phyloP scores from a whole-genome alignment of 768 basidiomycete genomes.

The Leccinum barrowsii region DNA sequence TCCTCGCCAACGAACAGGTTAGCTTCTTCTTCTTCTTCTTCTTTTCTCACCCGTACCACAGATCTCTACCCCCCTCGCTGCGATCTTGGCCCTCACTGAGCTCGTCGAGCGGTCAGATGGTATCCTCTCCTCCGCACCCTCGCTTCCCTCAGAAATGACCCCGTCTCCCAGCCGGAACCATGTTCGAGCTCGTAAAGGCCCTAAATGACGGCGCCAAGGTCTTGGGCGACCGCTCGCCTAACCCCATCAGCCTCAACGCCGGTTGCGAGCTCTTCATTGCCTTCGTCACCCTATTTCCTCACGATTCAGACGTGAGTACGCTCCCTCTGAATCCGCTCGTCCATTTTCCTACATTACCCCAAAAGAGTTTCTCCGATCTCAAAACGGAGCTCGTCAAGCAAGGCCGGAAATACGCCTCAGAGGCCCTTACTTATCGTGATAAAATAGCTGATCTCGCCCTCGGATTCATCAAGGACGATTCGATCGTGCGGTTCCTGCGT shows the following conservation, averaged over 20 bases:
- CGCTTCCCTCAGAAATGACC: constrained; percentile 3
- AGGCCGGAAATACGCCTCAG: constrained; percentile 70
- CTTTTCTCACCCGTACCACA: constrained; percentile 22
- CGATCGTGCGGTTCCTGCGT: constrained; percentile 52
- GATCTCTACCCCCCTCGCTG: constrained; percentile 83
- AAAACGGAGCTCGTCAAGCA: constrained; percentile 81
- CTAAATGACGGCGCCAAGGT: constrained; percentile 71
- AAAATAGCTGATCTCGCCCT: constrained; percentile 89
- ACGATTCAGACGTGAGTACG: constrained; percentile 69
- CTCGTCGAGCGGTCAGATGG: constrained; percentile 78
- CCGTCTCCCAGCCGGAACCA: constrained; percentile 66
- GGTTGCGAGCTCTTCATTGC: constrained; percentile 89
- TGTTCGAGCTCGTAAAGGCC: constrained; percentile 87
- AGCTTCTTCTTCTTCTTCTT: constrained; percentile 15
- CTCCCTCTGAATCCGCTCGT: constrained; percentile 8
- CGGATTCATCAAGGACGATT: constrained; percentile 93
- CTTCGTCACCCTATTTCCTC: constrained; percentile 81
- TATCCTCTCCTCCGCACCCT: constrained; percentile 32
- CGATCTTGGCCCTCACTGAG: constrained; percentile 81
- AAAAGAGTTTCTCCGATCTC: constrained; percentile 76
- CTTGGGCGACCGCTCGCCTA: constrained; percentile 60
- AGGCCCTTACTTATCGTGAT: constrained; percentile 80
- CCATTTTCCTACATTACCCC: constrained; percentile 6
- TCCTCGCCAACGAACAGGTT: constrained; percentile 67
- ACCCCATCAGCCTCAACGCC: constrained; percentile 82